Conservation (phyloP, 306 rosid species). For the Morella rubra region DNA sequence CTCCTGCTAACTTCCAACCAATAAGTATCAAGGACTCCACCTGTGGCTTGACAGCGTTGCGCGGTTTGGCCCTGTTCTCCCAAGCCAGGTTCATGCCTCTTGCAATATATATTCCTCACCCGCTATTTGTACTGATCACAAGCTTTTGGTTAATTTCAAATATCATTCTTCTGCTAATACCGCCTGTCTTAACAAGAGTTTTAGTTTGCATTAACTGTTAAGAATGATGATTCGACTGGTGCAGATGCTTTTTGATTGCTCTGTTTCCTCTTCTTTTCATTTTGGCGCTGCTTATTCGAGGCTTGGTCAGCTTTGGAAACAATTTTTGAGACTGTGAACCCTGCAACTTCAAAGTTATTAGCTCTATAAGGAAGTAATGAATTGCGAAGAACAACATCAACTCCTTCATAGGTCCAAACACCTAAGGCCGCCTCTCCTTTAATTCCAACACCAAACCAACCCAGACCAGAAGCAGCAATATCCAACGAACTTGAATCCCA, state of each 20-base stretch:
- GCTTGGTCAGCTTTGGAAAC: constrained; percentile 76
- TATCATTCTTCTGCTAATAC: background rate
- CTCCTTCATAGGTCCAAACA: constrained; percentile 87
- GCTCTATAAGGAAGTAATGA: constrained; percentile 73
- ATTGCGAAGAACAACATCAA: constrained; percentile 66
- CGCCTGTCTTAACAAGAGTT: background rate
- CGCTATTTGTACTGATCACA: background rate
- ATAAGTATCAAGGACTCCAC: background rate
- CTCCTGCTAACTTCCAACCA: background rate
- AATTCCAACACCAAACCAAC: constrained; percentile 92
- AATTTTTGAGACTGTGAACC: constrained; percentile 79
- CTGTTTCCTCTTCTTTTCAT: constrained; percentile 43
- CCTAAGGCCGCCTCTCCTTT: constrained; percentile 77
- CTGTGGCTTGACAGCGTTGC: background rate
- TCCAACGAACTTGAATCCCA: constrained; percentile 95
- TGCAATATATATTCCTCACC: background rate
- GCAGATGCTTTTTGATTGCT: constrained; percentile 23
- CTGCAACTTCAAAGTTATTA: constrained; percentile 62
- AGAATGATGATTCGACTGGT: constrained; percentile 23
- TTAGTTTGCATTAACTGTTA: constrained; percentile 22
- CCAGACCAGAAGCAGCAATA: constrained; percentile 81
- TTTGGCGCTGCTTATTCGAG: constrained; percentile 42
- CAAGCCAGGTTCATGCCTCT: background rate
- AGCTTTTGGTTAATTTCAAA: background rate
- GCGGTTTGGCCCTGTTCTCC: background rate